Percentiles rank a stretch among this genome's conserved stretches.
These are phyloP conservation scores for Pseudomassariella vexata DNA, from an alignment of 2,329 filamentous ascomycete genomes.

Conservation along the genomic window DNA sequence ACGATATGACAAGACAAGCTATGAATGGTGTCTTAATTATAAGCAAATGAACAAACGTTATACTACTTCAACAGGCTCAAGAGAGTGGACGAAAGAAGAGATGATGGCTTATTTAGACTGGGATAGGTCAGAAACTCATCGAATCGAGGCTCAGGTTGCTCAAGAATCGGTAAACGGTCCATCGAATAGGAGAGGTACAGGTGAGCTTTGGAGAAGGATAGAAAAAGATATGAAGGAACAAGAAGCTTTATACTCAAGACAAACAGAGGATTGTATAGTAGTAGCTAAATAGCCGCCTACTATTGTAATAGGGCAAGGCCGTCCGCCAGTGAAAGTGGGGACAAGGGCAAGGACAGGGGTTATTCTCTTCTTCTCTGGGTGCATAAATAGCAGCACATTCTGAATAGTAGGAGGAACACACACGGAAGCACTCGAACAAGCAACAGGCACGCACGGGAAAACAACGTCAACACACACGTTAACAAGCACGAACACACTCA, in stretches of 20 bases:
- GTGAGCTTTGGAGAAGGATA: slow-evolving; percentile 2
- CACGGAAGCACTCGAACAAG: too few species aligned
- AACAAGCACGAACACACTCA: too few species aligned
- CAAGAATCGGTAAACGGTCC: neutral
- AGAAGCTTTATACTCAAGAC: slow-evolving; percentile 1
- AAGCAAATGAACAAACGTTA: slow-evolving; percentile 10
- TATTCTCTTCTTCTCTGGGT: too few species aligned
- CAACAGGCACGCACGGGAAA: too few species aligned
- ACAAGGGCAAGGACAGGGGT: too few species aligned
- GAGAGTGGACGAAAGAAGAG: slow-evolving; percentile 16
- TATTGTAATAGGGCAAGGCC: too few species aligned
- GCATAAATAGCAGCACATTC: too few species aligned
- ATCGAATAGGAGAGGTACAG: slow-evolving; percentile 1
- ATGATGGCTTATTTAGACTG: slow-evolving; percentile 15
- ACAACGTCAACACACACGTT: too few species aligned
- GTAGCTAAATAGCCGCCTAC: too few species aligned
- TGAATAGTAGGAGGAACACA: too few species aligned
- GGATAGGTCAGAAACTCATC: neutral
- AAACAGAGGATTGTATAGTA: too few species aligned
- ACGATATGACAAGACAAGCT: slow-evolving; percentile 11
- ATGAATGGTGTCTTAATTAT: slow-evolving; percentile 14
- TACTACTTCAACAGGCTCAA: slow-evolving; percentile 7
- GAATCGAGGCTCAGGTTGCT: slow-evolving; percentile 2
- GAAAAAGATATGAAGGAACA: neutral
- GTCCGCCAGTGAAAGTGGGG: too few species aligned